phyloP scores from a whole-genome alignment of 2,329 filamentous ascomycete species.

The Boeremia lycopersici region DNA sequence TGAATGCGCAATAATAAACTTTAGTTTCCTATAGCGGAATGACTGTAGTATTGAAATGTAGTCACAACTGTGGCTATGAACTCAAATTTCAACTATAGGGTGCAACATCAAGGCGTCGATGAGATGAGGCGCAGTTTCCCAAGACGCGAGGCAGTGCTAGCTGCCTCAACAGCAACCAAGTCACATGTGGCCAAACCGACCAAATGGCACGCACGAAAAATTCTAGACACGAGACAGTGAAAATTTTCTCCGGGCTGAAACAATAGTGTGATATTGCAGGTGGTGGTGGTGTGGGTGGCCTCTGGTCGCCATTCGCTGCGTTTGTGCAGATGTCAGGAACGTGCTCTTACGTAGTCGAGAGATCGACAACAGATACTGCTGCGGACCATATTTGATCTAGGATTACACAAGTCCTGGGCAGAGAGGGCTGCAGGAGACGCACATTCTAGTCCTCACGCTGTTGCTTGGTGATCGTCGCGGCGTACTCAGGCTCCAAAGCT shows the following conservation, averaged over 20 bases:
- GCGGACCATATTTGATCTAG: neutral
- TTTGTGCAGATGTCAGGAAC: neutral
- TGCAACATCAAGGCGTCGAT: too few relatives aligned
- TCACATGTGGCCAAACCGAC: neutral
- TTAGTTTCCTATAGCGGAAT: too few relatives aligned
- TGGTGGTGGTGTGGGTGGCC: slow-evolving; percentile 1
- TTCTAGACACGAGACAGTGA: neutral
- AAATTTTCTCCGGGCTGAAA: slow-evolving; percentile 1
- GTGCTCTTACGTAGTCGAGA: neutral
- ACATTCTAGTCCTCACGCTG: neutral
- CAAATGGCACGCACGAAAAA: neutral
- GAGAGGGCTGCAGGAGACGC: neutral
- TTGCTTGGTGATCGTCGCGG: neutral
- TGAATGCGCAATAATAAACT: too few relatives aligned
- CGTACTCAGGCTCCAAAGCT: neutral
- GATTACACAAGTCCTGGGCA: neutral
- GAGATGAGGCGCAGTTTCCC: too few relatives aligned
- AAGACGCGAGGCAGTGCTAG: neutral
- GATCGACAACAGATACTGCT: neutral
- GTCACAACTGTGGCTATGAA: too few relatives aligned
- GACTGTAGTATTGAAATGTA: too few relatives aligned
- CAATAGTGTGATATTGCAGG: neutral
- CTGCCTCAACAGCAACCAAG: too few relatives aligned
- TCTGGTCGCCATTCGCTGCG: neutral
- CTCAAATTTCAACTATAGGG: too few relatives aligned